Evolutionary conservation across 306 rosid species (phyloP).

Genomic region (Begonia fuchsioides): DNA sequence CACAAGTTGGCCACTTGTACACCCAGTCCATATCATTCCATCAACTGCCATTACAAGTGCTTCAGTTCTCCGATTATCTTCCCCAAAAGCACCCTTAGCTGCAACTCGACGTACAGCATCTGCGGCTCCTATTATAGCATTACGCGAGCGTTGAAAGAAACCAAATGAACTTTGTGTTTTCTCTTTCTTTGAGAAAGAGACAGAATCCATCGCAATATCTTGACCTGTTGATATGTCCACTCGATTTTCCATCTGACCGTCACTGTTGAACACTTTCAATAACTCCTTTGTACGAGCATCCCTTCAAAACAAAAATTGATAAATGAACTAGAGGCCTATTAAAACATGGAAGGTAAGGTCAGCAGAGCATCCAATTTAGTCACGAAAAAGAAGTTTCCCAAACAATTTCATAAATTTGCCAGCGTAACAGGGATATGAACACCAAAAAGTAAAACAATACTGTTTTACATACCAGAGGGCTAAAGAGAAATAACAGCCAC

Average conservation of each 20-base stretch:
- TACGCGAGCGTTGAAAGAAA: constrained; percentile 92
- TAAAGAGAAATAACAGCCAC: constrained; percentile 64
- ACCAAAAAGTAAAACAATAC: not conserved
- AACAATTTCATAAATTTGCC: not conserved
- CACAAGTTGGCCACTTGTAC: constrained; percentile 73
- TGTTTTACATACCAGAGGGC: constrained; percentile 59
- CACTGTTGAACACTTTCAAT: constrained; percentile 72
- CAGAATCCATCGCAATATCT: constrained; percentile 48
- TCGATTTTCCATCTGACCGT: constrained; percentile 80
- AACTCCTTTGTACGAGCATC: constrained; percentile 88
- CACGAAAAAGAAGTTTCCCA: not conserved
- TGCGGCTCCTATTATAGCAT: constrained; percentile 89
- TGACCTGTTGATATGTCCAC: constrained; percentile 45
- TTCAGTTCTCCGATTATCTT: constrained; percentile 78
- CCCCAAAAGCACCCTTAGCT: constrained; percentile 76
- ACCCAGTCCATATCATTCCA: constrained; percentile 88
- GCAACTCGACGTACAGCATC: constrained; percentile 97
- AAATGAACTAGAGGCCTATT: not conserved
- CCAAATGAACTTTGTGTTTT: constrained; percentile 68
- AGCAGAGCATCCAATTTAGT: not conserved
- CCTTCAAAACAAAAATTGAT: constrained; percentile 22
- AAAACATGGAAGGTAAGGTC: constrained; percentile 2
- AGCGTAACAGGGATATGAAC: not conserved
- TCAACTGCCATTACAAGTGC: constrained; percentile 58
- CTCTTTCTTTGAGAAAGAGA: constrained; percentile 53